These are phyloP conservation scores for Thozetella sp. DNA, from an alignment of 495 filamentous ascomycete genomes.

Conservation along the genomic window DNA sequence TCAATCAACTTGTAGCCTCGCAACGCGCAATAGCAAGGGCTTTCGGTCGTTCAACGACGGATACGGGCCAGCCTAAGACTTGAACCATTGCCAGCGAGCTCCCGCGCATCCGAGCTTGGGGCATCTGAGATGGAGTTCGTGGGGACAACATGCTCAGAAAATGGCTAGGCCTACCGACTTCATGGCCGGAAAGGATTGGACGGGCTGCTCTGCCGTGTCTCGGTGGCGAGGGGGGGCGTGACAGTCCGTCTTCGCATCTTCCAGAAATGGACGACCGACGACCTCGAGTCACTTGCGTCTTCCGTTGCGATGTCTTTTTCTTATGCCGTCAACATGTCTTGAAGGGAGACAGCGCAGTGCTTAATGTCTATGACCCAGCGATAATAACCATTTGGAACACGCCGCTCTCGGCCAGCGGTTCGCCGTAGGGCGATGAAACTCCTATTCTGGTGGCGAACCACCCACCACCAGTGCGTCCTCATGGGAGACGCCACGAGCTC, in stretches of 20 bases:
- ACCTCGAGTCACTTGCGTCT: not conserved
- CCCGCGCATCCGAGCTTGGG: not conserved
- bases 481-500: not conserved
- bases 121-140: not conserved
- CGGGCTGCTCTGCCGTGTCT: not conserved
- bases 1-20: not conserved
- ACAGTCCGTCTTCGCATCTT: not conserved
- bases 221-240: not conserved
- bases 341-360: not conserved
- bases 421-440: too few relatives aligned
- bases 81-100: not conserved
- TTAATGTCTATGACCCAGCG: too few relatives aligned
- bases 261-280: slow-evolving; percentile 2
- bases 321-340: not conserved
- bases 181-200: not conserved
- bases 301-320: not conserved
- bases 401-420: too few relatives aligned
- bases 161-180: not conserved
- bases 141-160: not conserved
- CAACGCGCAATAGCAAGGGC: not conserved
- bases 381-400: too few relatives aligned
- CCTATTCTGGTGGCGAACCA: not conserved
- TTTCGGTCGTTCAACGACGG: not conserved
- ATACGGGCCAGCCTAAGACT: not conserved
- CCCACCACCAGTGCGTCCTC: not conserved